Base-by-base conservation (phyloP, 495 filamentous ascomycete genomes). In the Sporormia fimetaria region DNA sequence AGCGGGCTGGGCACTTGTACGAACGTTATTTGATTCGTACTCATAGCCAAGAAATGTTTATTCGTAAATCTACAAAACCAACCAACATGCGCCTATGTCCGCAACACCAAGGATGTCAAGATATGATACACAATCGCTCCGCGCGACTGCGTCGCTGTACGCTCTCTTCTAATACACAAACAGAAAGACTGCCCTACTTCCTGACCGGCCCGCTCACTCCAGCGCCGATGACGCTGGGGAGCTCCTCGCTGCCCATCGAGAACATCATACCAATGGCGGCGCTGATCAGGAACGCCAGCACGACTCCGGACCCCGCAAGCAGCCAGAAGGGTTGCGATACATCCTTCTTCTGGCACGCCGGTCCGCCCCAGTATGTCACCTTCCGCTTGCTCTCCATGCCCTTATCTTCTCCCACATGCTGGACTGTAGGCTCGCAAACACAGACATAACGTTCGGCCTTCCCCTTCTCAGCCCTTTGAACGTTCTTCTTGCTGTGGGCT, bases 261-360 rank as follows among this genome's bases (percentile, higher is more conserved):
- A 75, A 85, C 52, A 96, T 54, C 67, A 92, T 59, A 1, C 80
- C 75, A 52, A 98, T 72, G 5, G 75, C 76, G 60, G 76, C 78
- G 11, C 63, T 60, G 3, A 82, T 55, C 21, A 77, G 63, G 16
- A 71, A 62, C 7, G 83, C 57, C 20, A 85, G 64, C 15, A 74
- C 56, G 29, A 93, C 63, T 5, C 69, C 75, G 27, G 90, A 77
- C 3, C 76, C 72, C 4, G 73, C 67, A 51, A 98, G 67, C 26
- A 98, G 61, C 71, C 86, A 93, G 60, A 98, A 96, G 25, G 76
- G 76, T 14, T 77, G 71, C 61, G 81, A 87, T 31, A 96, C 63
- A 59, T 98, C 87, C 55, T 77, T 77, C 72, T 95, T 98, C 62
- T 93, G 80, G 63, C 90, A 98, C 44, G 80, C 80, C 22, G 75